phyloP scores from a whole-genome alignment of 73 alveolate genomes.

The Paramecium sonneborni region DNA sequence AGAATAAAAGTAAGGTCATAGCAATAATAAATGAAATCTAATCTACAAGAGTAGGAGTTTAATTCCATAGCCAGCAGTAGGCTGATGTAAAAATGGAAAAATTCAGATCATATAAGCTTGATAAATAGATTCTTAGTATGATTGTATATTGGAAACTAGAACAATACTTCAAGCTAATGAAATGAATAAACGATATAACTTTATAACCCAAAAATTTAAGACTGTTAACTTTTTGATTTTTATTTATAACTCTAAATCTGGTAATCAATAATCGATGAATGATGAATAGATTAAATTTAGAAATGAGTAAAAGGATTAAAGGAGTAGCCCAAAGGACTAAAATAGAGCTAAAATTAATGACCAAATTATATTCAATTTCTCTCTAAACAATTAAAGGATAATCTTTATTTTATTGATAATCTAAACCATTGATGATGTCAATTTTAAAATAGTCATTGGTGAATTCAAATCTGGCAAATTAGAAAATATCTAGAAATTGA shows the following conservation, averaged over 20 bases:
- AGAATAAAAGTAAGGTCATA: background rate
- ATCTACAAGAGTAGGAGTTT: background rate
- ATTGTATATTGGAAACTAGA: background rate
- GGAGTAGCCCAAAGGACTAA: background rate
- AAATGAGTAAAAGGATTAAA: background rate
- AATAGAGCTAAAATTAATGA: background rate
- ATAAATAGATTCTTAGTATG: background rate
- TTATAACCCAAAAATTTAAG: background rate
- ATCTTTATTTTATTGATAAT: background rate
- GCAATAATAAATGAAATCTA: background rate
- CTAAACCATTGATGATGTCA: background rate
- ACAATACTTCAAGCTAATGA: background rate
- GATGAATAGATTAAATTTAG: background rate
- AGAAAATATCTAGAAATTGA: background rate
- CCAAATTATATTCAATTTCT: background rate
- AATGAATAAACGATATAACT: background rate
- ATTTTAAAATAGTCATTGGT: background rate
- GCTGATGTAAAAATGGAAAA: background rate
- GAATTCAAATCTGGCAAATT: background rate
- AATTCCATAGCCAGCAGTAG: background rate
- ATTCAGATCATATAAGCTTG: background rate
- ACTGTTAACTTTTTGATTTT: background rate
- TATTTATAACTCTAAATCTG: background rate
- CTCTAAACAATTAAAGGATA: background rate
- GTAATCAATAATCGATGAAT: background rate